Percentiles rank a stretch among this genome's conserved stretches.
Evolutionary conservation across 2,329 filamentous ascomycete species (phyloP).

Genomic region (Mycosphaerella sp.): DNA sequence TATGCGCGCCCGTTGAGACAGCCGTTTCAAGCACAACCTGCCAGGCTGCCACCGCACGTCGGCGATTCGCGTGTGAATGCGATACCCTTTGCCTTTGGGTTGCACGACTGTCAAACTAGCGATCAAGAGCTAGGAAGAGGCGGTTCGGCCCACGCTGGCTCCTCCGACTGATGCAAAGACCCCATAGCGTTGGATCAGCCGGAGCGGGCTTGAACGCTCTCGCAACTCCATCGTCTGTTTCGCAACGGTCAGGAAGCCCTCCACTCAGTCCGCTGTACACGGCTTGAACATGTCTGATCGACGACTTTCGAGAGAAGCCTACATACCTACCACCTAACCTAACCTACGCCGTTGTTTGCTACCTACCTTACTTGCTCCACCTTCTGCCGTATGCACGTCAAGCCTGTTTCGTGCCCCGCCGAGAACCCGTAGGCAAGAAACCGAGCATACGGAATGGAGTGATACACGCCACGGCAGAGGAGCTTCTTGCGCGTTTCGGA

Average conservation of each 20-base stretch:
- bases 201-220: neutral
- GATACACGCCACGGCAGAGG: constrained; percentile 1
- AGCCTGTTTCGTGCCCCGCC: constrained; percentile 14
- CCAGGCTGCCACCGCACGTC: constrained; percentile 9
- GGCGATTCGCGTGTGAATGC: constrained; percentile 2
- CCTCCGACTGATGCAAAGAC: constrained; percentile 12
- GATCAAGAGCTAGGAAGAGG: neutral
- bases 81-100: neutral
- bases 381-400: constrained; percentile 12
- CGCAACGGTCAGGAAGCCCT: constrained; percentile 5
- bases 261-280: neutral
- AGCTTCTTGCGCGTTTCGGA: neutral
- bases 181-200: constrained; percentile 8
- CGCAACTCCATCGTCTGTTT: constrained; percentile 3
- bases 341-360: constrained; percentile 16
- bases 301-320: neutral
- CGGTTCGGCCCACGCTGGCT: constrained; percentile 7
- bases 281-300: neutral
- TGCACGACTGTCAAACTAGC: constrained; percentile 3
- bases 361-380: neutral
- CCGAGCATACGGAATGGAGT: constrained; percentile 4
- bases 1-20: neutral
- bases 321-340: neutral
- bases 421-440: constrained; percentile 11
- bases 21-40: constrained; percentile 16